A percentile compares a stretch with the other conserved stretches of the same genome.
Conservation (phyloP, 768 basidiomycete species). For the Boletellus emodensis region DNA sequence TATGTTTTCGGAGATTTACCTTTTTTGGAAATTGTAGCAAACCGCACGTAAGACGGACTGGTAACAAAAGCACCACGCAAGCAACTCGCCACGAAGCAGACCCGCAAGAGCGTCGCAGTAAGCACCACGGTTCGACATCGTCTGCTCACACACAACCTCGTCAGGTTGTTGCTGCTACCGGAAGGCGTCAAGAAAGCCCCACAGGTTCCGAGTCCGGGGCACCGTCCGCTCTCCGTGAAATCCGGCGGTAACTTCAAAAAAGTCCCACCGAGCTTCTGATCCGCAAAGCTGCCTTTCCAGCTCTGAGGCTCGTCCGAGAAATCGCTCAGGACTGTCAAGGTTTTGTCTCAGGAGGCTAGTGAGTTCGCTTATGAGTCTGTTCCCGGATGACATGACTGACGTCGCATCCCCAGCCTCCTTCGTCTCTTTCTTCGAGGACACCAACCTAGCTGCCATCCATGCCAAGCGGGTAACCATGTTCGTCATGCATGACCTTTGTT, state of each 20-base stretch:
- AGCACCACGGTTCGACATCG: neutral
- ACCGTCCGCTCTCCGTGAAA: constrained; percentile 75
- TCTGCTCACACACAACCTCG: constrained; percentile 22
- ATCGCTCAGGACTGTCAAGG: constrained; percentile 96
- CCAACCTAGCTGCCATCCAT: constrained; percentile 82
- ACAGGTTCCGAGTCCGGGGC: constrained; percentile 83
- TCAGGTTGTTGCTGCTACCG: constrained; percentile 51
- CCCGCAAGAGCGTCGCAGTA: constrained; percentile 35
- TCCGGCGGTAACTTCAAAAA: constrained; percentile 82
- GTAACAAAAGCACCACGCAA: constrained; percentile 84
- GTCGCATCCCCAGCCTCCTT: constrained; percentile 55
- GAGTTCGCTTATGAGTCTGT: neutral
- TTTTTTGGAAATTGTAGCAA: constrained; percentile 54
- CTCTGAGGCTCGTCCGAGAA: constrained; percentile 91
- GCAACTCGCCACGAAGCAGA: constrained; percentile 76
- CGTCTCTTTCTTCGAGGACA: constrained; percentile 79
- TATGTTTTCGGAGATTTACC: constrained; percentile 31
- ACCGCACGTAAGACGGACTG: constrained; percentile 86
- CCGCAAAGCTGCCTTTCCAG: constrained; percentile 91
- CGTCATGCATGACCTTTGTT: neutral
- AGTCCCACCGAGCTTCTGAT: constrained; percentile 91
- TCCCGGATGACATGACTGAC: neutral
- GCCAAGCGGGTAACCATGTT: constrained; percentile 86
- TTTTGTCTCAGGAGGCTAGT: constrained; percentile 72
- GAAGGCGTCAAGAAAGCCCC: constrained; percentile 97